These are phyloP conservation scores for Leishmania amazonensis DNA, from an alignment of 208 protist genomes.

Conservation along the genomic window DNA sequence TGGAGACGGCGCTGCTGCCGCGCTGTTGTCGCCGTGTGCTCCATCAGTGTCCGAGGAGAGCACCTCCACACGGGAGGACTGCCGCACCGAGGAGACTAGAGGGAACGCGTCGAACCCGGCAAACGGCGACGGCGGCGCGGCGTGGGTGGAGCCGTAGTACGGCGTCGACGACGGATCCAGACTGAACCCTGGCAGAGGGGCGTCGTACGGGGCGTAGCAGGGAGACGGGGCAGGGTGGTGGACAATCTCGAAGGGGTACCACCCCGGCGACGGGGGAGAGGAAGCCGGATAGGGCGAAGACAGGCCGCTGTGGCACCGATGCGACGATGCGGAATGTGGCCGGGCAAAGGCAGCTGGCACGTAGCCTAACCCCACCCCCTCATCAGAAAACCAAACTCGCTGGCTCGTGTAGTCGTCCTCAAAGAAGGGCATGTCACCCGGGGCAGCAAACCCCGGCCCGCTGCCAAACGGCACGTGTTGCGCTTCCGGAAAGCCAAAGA, in stretches of 20 bases:
- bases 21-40: not conserved
- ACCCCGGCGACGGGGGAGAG: not conserved
- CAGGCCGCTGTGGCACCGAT: slow-evolving; percentile 1
- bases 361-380: not conserved
- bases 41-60: slow-evolving; percentile 21
- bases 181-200: not conserved
- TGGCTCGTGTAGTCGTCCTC: not conserved
- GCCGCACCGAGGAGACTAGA: slow-evolving; percentile 8
- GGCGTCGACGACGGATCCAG: not conserved
- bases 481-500: not conserved
- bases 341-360: not conserved
- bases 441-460: not conserved
- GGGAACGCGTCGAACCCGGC: slow-evolving; percentile 14
- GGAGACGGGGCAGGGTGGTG: not conserved
- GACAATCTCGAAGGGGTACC: not conserved
- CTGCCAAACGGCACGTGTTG: slow-evolving; percentile 10
- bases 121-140: not conserved
- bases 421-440: not conserved
- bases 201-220: slow-evolving; percentile 4
- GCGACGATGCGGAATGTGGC: not conserved
- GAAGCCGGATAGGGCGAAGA: not conserved
- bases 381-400: not conserved
- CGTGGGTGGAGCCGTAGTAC: not conserved
- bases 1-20: not conserved
- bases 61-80: slow-evolving; percentile 36